Base-by-base conservation (phyloP, 2,329 filamentous ascomycete species). In the Colletotrichum sp. region DNA sequence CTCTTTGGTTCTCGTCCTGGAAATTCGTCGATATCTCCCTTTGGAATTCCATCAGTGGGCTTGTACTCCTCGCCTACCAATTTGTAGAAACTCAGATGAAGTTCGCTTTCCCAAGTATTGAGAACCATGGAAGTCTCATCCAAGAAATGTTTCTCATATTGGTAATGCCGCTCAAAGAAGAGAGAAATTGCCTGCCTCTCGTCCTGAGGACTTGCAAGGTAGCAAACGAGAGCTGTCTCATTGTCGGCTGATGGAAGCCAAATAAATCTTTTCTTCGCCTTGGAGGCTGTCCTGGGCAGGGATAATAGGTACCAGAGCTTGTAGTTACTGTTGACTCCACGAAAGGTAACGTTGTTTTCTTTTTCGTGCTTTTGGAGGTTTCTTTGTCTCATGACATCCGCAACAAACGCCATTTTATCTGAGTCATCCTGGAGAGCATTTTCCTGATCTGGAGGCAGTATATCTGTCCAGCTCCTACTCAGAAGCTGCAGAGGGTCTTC, bases 371-470 rank as follows among this genome's bases (percentile, higher is more conserved):
- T 58, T 1, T 24, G 21, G 21, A 58, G 26, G 0, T 18, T 28
- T 6, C 3, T 1, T 28, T 58, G 55, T 1, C 26, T 2, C 13
- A 58, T 0, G 3, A 62, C 58, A 36, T 62, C 58, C 2, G 30
- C 58, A 5, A 62, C 2, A 21, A 48, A 48, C 3, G 43, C 2
- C n/a, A 48, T 21, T 0, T 48, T 48, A 0, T 48, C n/a, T 4
- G 43, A 48, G 0, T 48, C 3, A 21, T 34, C 58, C 30, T 30
- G 3, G 10, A 24, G 21, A 1, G 52, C 52, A 7, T 56, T 56
- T 4, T 12, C 0, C 18, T 1, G 0, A 3, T 48, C 38, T 48
- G 38, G 38, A n/a, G 38, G 2, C 0, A 1, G 10, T 21, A 48
- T 48, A 3, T 48, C 43, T 21, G 43, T 13, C 43, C 43, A 48